These are phyloP conservation scores for Silene noctiflora DNA, from an alignment of 179 eudicot genomes.

Conservation along the genomic window DNA sequence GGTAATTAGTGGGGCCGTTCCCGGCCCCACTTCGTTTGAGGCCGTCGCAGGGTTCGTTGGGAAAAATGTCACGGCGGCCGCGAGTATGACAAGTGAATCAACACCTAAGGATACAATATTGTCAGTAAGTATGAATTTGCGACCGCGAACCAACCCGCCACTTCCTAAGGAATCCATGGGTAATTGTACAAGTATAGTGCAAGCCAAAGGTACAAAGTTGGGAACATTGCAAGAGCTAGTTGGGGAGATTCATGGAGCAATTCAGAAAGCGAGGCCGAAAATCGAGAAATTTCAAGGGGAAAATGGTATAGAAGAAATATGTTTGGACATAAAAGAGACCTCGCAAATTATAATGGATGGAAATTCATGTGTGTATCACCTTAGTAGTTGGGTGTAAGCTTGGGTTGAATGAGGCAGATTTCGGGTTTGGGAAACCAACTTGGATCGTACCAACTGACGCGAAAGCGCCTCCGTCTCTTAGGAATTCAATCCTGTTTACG, in stretches of 20 bases:
- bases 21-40: conserved; percentile 15
- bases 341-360: background rate
- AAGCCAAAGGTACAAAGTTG: background rate
- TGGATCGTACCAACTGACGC: conserved; percentile 13
- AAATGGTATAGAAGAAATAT: background rate
- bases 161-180: conserved; percentile 19
- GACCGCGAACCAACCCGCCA: conserved; percentile 11
- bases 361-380: background rate
- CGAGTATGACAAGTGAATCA: background rate
- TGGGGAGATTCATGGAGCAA: background rate
- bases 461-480: background rate
- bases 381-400: conserved; percentile 22
- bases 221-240: background rate
- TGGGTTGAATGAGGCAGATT: conserved; percentile 15
- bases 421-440: conserved; percentile 19
- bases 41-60: conserved; percentile 10
- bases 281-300: conserved; percentile 4
- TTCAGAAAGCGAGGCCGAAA: background rate
- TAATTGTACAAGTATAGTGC: background rate
- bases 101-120: background rate
- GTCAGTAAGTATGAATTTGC: background rate
- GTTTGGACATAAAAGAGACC: background rate
- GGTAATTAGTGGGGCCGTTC: background rate
- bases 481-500: background rate
- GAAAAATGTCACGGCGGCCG: background rate